Evolutionary conservation across 176 grass and related monocot genomes (phyloP), one percentile per base, ranked within the genome.

Genomic region (Hordeum vulgare): DNA sequence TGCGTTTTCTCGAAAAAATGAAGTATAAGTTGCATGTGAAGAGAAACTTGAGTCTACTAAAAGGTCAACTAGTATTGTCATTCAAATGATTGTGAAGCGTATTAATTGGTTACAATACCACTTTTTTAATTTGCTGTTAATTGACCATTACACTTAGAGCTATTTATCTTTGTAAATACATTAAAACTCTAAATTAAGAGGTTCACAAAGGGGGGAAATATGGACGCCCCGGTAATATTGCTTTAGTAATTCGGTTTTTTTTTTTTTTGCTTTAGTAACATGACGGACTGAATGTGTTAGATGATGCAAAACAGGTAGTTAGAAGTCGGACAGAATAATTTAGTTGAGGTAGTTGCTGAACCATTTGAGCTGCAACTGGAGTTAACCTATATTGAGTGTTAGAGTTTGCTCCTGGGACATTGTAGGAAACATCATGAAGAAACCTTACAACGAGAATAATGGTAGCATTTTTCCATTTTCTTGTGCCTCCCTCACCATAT

Each of bases 301-400:
- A 49, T 73, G 14, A 17, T 14, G 15, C 70, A 73, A 49, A 20
- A 28, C 28, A 28, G 44, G 8, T 73, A 18, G 70, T 73, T 49
- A 20, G 51, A 28, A 31, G 14, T 31, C 15, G 15, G 42, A 51
- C 71, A 51, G 71, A 47, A 31, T 31, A 75, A 57, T 56, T 75
- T 14, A n/a, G 73, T 75, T 75, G 47, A 75, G 47, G 49, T 75
- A 75, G 73, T 57, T 56, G 11, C 6, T 75, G 47, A 75, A 75
- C 47, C 53, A 34, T 75, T 10, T 34, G 27, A 35, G 73, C 47
- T 56, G 51, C 72, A 57, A 35, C 28, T 75, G 10, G 29, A 74
- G 45, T 31, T 53, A 20, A 75, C 10, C 49, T 57, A 31, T 57
- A 56, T 33, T 49, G 28, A 21, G 28, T 21, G 27, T 28, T 75